Base-by-base conservation (phyloP, 331 rosid species). In the Dryas integrifolia region DNA sequence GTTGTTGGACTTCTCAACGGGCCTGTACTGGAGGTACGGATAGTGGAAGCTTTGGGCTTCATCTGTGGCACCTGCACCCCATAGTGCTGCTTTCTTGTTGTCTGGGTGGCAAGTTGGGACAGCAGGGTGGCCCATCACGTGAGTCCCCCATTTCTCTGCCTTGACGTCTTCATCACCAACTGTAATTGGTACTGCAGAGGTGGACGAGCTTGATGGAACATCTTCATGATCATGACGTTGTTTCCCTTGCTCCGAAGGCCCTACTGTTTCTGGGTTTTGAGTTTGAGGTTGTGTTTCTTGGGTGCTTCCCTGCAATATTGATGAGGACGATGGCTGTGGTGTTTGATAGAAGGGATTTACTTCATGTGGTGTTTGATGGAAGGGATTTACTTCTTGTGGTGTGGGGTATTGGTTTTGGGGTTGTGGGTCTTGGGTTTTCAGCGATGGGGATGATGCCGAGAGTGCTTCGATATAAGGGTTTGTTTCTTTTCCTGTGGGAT, bases 81-180 rank as follows among this genome's bases (percentile, higher is more conserved):
- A 85, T 3, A 74, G 65, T 39, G 89, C 82, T 5, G 89, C 89
- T 21, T 85, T 85, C 49, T 85, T 76, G 78, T 85, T 85, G 55
- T 79, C 83, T 5, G 89, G 89, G 15, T 85, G 89, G 58, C 75
- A 48, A 10, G 80, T 74, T 38, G 89, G 87, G 55, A 74, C 76
- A 2, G 89, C 89, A 1, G 89, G 89, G 45, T 79, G 80, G 10
- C 89, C 89, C 89, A 85, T 85, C 21, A 82, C 48, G 67, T 85
- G 85, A 12, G 89, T 85, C 0, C 89, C 89, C 87, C 87, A 85
- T 68, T 82, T 81, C 78, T 65, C 83, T 1, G 72, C 74, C n/a
- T 61, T 66, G 3, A 10, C 58, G n/a, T 26, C 30, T 40, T 44
- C 70, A 7, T 21, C 74, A 2, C 26, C 26, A 50, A 52, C 49